Base-by-base conservation (phyloP, 2,329 filamentous ascomycete genomes). In the Cladosporium sp. region DNA sequence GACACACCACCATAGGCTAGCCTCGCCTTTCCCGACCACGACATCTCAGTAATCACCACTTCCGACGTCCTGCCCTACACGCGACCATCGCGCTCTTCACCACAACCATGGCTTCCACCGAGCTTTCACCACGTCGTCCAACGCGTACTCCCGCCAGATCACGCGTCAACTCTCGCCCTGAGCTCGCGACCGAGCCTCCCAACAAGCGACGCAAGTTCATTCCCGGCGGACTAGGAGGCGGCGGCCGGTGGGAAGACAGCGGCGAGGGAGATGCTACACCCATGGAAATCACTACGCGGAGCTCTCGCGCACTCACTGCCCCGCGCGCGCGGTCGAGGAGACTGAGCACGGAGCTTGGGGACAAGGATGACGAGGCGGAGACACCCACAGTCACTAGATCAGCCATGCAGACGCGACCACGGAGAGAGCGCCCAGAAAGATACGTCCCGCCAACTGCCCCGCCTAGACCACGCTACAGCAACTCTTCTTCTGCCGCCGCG, bases 401-500 rank as follows among this genome's bases (percentile, higher is more conserved):
- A 8, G 68, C 72, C 8, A 71, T 74, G 68, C 69, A 69, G 31
- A 72, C 72, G 18, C 64, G 74, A 55, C 74, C 74, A 23, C 67
- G 74, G n/a, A 72, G 74, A 35, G 73, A 69, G 53, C 68, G 70
- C 53, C 71, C 71, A 26, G 70, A 72, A 55, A 66, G 74, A 67
- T 75, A 74, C 65, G 72, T 66, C 21, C 73, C 73, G 77, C 73
- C 75, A 68, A 82, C 83, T 59, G 84, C 79, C 62, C 78, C 79
- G 73, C 76, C 77, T 35, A 83, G 84, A 72, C 91, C 91, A 76
- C 86, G 91, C 70, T 96, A 91, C 78, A 92, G 90, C 72, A 94
- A 91, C 55, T 92, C 87, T n/a, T 92, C 94, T 14, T 93, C 93
- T 31, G 91, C 93, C 28, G 92, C 93, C 60, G 93, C 92, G 6